phyloP scores from a whole-genome alignment of 176 grass and related monocot genomes.

The Rhynchospora pubera region DNA sequence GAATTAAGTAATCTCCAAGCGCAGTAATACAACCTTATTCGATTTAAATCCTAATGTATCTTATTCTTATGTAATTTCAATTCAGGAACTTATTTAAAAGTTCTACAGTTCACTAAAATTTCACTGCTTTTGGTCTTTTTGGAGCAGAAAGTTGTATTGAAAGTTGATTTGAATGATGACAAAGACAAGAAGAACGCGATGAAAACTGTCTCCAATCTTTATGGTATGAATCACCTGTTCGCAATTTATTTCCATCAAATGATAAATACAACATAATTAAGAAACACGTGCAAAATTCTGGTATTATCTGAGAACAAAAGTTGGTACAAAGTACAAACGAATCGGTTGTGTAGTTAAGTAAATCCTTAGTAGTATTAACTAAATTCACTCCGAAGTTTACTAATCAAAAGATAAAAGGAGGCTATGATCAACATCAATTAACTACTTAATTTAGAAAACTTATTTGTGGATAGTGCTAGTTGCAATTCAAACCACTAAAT shows the following conservation, averaged over 20 bases:
- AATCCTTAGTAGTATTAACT: not conserved
- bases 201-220: constrained; percentile 47
- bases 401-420: not conserved
- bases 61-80: not conserved
- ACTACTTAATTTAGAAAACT: not conserved
- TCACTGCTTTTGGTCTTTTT: not conserved
- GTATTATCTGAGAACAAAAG: not conserved
- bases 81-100: not conserved
- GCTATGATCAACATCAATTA: not conserved
- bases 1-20: too few species aligned
- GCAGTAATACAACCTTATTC: not conserved
- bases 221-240: constrained; percentile 10
- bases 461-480: not conserved
- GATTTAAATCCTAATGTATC: not conserved
- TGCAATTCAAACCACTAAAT: not conserved
- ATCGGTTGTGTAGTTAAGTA: not conserved
- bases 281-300: not conserved
- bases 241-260: not conserved
- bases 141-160: constrained; percentile 59
- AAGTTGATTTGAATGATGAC: constrained; percentile 67
- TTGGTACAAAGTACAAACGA: not conserved
- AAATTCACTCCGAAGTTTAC: not conserved
- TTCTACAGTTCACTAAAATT: not conserved
- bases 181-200: constrained; percentile 72
- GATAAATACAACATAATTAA: not conserved